Conservation (phyloP, 2,329 filamentous ascomycete species). For the Beauveria sp. region DNA sequence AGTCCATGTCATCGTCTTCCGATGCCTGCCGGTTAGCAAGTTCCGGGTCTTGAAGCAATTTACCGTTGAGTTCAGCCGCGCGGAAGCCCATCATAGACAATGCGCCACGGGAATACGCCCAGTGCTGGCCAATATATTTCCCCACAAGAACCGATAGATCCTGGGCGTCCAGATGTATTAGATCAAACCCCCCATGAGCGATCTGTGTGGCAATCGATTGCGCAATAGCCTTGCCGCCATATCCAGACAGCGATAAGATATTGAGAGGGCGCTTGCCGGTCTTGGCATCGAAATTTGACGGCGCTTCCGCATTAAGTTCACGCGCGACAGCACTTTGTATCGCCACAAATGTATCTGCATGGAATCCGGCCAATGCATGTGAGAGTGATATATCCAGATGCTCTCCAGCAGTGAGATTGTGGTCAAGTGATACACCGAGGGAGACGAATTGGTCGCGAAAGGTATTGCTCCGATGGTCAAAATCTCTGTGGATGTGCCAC, state of each 20-base stretch:
- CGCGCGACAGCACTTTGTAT: conserved; percentile 21
- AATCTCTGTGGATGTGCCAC: conserved; percentile 31
- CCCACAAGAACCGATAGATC: conserved; percentile 64
- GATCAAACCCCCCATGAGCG: conserved; percentile 54
- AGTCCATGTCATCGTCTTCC: conserved; percentile 28
- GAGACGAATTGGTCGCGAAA: conserved; percentile 24
- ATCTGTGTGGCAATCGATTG: conserved; percentile 51
- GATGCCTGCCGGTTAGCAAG: conserved; percentile 21
- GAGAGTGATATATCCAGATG: conserved; percentile 25
- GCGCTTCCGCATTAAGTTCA: conserved; percentile 22
- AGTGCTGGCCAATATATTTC: conserved; percentile 59
- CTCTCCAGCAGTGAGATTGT: conserved; percentile 23
- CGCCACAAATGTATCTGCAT: conserved; percentile 24
- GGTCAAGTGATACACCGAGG: conserved; percentile 20
- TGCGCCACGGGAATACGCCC: conserved; percentile 37
- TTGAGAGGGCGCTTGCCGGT: conserved; percentile 30
- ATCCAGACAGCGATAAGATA: conserved; percentile 30
- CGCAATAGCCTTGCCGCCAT: conserved; percentile 30
- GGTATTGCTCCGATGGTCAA: conserved; percentile 21
- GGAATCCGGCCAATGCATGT: conserved; percentile 28
- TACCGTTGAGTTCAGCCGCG: conserved; percentile 47
- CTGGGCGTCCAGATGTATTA: conserved; percentile 61
- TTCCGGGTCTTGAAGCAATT: conserved; percentile 40
- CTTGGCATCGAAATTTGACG: conserved; percentile 24
- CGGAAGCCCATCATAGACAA: conserved; percentile 50